Evolutionary conservation across 169 alveolate genomes (phyloP).

Genomic region (Toxoplasma gondii): DNA sequence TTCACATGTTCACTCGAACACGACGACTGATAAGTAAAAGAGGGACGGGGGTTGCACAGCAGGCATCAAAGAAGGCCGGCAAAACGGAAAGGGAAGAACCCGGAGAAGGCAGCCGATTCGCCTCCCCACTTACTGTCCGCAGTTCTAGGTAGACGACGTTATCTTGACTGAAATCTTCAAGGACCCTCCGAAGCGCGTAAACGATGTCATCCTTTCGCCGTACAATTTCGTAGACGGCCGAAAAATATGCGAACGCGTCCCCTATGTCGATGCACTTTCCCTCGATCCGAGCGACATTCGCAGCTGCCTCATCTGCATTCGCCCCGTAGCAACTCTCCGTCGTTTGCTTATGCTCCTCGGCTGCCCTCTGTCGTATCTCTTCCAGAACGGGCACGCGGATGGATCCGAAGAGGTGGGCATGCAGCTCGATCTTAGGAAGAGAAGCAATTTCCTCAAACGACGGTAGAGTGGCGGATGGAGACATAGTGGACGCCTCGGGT

Average conservation of each 20-base stretch:
- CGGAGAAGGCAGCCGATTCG: not conserved
- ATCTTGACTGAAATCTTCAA: constrained; percentile 30
- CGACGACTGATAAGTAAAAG: not conserved
- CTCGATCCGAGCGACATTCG: not conserved
- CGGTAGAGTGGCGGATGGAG: not conserved
- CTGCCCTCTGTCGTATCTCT: not conserved
- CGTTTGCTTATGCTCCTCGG: not conserved
- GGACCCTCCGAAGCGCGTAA: constrained; percentile 24
- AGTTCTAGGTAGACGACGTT: constrained; percentile 45
- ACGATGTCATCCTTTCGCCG: not conserved
- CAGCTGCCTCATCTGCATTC: not conserved
- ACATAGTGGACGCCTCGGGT: not conserved
- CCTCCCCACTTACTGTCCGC: constrained; percentile 8
- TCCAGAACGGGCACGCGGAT: constrained; percentile 12
- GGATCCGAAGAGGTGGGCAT: constrained; percentile 46
- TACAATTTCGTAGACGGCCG: constrained; percentile 1
- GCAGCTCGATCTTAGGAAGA: constrained; percentile 38
- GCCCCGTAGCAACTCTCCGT: not conserved
- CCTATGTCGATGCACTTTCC: constrained; percentile 19
- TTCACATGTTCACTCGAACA: not conserved
- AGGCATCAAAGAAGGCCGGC: not conserved
- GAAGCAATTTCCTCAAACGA: not conserved
- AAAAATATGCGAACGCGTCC: constrained; percentile 33
- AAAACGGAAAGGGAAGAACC: not conserved
- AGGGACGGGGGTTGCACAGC: not conserved